Evolutionary conservation across 2,329 filamentous ascomycete species (phyloP).

Genomic region (Bipolaris bicolor): DNA sequence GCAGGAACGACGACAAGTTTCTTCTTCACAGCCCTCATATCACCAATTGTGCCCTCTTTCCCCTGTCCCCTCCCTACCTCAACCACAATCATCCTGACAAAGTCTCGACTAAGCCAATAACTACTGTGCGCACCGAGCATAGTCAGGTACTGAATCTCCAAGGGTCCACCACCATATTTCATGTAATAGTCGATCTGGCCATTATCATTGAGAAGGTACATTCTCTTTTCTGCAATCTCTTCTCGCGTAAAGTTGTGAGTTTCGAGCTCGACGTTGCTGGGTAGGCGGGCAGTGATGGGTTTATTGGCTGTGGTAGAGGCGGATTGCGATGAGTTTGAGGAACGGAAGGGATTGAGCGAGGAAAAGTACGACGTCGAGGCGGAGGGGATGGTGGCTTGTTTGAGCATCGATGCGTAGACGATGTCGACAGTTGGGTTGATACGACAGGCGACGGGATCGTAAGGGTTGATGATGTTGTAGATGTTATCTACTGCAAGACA

Average conservation of each 20-base stretch:
- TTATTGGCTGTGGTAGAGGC: conserved; percentile 27
- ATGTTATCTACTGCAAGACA: conserved; percentile 94
- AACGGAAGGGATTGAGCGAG: conserved; percentile 50
- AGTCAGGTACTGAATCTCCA: conserved; percentile 95
- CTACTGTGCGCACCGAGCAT: conserved; percentile 96
- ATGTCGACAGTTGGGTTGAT: conserved; percentile 90
- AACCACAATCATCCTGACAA: conserved; percentile 86
- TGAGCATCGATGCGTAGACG: conserved; percentile 76
- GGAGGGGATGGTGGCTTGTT: conserved; percentile 78
- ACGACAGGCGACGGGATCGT: conserved; percentile 85
- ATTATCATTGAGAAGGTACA: conserved; percentile 90
- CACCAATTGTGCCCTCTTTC: conserved; percentile 61
- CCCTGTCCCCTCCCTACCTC: conserved; percentile 82
- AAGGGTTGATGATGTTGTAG: conserved; percentile 86
- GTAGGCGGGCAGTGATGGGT: conserved; percentile 48
- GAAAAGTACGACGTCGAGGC: conserved; percentile 61
- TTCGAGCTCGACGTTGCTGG: conserved; percentile 78
- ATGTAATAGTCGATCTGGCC: conserved; percentile 94
- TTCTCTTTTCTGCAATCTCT: conserved; percentile 88
- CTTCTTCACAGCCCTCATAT: conserved; percentile 63
- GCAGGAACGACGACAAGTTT: conserved; percentile 26
- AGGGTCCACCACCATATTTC: conserved; percentile 78
- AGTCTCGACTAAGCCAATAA: conserved; percentile 88
- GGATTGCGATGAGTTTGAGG: conserved; percentile 33
- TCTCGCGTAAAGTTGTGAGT: conserved; percentile 94